These are phyloP conservation scores for Talaromyces ruber DNA, from an alignment of 495 filamentous ascomycete species.

Conservation along the genomic window DNA sequence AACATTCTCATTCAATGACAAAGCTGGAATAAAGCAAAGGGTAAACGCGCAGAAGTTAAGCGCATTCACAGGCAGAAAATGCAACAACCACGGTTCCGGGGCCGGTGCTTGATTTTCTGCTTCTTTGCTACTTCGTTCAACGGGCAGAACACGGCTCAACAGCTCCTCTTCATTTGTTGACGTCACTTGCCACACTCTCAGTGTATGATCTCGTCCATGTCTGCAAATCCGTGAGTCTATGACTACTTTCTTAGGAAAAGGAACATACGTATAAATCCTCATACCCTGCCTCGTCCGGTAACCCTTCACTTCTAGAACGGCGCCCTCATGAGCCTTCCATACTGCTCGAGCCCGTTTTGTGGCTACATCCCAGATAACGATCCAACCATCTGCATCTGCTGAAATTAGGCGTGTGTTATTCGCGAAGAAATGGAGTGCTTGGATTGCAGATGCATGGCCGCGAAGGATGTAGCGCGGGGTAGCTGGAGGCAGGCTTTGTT, in stretches of 20 bases:
- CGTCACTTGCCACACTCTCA: constrained; percentile 74
- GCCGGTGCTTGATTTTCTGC: constrained; percentile 2
- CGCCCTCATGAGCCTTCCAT: constrained; percentile 77
- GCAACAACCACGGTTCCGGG: constrained; percentile 73
- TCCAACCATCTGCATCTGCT: constrained; percentile 84
- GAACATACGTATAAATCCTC: constrained; percentile 55
- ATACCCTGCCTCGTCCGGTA: constrained; percentile 37
- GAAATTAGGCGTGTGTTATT: constrained; percentile 70
- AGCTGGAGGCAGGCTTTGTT: constrained; percentile 37
- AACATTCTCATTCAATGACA: background rate
- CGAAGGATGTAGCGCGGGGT: constrained; percentile 81
- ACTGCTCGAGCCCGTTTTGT: constrained; percentile 75
- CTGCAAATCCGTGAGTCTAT: constrained; percentile 30
- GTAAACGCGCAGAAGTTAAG: constrained; percentile 94
- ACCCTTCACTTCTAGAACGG: constrained; percentile 70
- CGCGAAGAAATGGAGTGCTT: constrained; percentile 64
- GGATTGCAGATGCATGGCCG: constrained; percentile 76
- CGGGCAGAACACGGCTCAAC: constrained; percentile 63
- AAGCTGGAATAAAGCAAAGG: constrained; percentile 32
- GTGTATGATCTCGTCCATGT: constrained; percentile 83
- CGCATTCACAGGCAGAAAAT: constrained; percentile 79
- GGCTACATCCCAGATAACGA: constrained; percentile 76
- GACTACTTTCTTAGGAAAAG: background rate
- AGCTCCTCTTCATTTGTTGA: constrained; percentile 49
- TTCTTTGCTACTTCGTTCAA: constrained; percentile 39